Conservation (phyloP, 345 rosid species). For the Salix arbutifolia region DNA sequence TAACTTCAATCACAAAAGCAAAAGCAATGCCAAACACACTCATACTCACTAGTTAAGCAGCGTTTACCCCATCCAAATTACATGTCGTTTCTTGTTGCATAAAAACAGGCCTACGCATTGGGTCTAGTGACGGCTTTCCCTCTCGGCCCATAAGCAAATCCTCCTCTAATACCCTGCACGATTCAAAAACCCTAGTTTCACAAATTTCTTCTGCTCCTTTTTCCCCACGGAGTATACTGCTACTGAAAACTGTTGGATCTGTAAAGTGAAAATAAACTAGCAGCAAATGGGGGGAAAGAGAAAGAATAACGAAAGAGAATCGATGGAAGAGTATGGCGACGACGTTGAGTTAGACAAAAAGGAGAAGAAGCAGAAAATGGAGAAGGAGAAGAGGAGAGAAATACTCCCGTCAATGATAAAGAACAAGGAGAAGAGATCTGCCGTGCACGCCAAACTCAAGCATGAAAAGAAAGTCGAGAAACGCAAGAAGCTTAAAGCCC, state of each 20-base stretch:
- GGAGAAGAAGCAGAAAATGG: constrained; percentile 19
- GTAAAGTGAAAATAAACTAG: not conserved
- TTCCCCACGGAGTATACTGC: not conserved
- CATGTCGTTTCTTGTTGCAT: too few relatives aligned
- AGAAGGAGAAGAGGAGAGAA: constrained; percentile 28
- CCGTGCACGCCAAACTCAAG: constrained; percentile 68
- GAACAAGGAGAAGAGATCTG: constrained; percentile 89
- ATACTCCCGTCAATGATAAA: constrained; percentile 83
- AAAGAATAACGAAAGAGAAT: not conserved
- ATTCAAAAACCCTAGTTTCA: constrained; percentile 6
- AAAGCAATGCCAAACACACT: too few relatives aligned
- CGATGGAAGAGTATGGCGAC: not conserved
- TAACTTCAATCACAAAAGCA: too few relatives aligned
- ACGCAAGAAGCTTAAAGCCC: constrained; percentile 73
- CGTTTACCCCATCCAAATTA: too few relatives aligned
- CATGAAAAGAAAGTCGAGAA: constrained; percentile 83
- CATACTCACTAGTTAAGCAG: too few relatives aligned
- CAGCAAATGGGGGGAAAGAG: constrained; percentile 5
- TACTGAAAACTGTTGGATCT: not conserved
- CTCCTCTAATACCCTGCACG: too few relatives aligned
- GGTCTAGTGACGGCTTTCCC: too few relatives aligned
- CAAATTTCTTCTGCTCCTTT: too few relatives aligned
- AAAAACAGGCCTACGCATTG: too few relatives aligned
- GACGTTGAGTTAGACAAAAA: not conserved
- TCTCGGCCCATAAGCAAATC: too few relatives aligned